phyloP scores from a whole-genome alignment of 352 stramenopile genomes.

The Phytopythium ostracodes region DNA sequence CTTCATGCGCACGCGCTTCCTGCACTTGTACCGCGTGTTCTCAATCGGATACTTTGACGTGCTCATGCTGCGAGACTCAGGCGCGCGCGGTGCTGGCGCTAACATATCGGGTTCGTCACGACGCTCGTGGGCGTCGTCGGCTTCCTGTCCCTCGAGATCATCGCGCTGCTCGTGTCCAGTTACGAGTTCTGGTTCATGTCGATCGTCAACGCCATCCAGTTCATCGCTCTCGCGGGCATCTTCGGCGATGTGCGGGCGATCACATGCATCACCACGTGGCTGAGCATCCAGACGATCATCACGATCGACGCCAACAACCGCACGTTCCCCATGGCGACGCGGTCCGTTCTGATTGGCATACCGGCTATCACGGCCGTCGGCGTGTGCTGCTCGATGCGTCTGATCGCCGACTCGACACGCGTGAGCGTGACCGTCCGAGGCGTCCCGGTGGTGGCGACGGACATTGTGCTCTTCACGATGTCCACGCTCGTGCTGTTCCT shows the following conservation, averaged over 20 bases:
- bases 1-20: constrained; percentile 8
- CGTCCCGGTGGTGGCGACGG: constrained; percentile 11
- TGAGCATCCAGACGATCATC: constrained; percentile 19
- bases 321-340: constrained; percentile 14
- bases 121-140: constrained; percentile 11
- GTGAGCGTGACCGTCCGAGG: constrained; percentile 4
- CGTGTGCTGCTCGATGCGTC: constrained; percentile 17
- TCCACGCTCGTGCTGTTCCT: constrained; percentile 26
- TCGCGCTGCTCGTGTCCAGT: constrained; percentile 12
- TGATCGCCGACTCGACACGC: constrained; percentile 11
- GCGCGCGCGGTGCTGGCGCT: constrained; percentile 12
- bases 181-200: constrained; percentile 35
- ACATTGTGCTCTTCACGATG: constrained; percentile 21
- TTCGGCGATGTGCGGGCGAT: constrained; percentile 21
- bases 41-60: constrained; percentile 9
- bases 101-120: constrained; percentile 8
- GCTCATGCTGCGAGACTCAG: constrained; percentile 4
- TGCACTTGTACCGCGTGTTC: constrained; percentile 12
- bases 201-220: constrained; percentile 20
- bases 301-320: constrained; percentile 30
- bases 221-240: constrained; percentile 11
- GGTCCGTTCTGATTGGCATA: constrained; percentile 19
- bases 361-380: constrained; percentile 19
- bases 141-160: constrained; percentile 24
- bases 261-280: constrained; percentile 17